Conservation (phyloP, 495 filamentous ascomycete species). For the Echria macrotheca region DNA sequence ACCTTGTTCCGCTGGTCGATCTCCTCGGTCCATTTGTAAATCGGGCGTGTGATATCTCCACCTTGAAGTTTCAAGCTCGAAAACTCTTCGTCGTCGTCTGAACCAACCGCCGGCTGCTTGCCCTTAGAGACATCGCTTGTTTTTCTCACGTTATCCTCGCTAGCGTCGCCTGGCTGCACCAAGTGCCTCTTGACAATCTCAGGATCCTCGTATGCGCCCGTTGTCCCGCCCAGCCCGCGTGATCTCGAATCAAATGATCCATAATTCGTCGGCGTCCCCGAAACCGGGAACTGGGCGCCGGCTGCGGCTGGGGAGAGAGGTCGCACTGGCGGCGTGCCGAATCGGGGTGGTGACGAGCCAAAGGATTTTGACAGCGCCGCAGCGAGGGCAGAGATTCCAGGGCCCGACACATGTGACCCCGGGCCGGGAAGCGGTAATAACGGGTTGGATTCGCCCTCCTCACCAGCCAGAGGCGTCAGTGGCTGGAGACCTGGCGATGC, state of each 20-base stretch:
- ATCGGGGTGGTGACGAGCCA: conserved; percentile 54
- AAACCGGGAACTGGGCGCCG: conserved; percentile 39
- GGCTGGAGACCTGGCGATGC: conserved; percentile 8
- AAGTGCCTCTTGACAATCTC: conserved; percentile 78
- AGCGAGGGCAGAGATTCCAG: conserved; percentile 71
- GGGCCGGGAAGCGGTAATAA: conserved; percentile 51
- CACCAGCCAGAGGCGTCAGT: conserved; percentile 13
- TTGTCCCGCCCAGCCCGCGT: conserved; percentile 28
- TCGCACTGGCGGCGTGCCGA: conserved; percentile 52
- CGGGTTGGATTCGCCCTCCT: conserved; percentile 27
- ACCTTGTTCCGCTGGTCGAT: conserved; percentile 54
- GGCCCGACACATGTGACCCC: conserved; percentile 49
- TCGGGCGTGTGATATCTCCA: conserved; percentile 86
- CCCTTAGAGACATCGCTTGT: conserved; percentile 42
- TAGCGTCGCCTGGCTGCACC: conserved; percentile 57
- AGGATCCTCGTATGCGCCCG: conserved; percentile 64
- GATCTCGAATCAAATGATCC: conserved; percentile 68
- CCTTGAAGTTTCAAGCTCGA: conserved; percentile 88
- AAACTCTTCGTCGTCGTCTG: conserved; percentile 68
- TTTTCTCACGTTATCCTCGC: conserved; percentile 35
- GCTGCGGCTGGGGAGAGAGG: conserved; percentile 51
- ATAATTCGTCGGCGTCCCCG: conserved; percentile 59
- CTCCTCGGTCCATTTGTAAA: conserved; percentile 92
- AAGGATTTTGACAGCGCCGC: conserved; percentile 64
- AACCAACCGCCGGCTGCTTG: conserved; percentile 41